Percentiles rank a stretch among this genome's conserved stretches.
phyloP scores from a whole-genome alignment of 805 yeast genomes.

The Wickerhamiella dianesei region DNA sequence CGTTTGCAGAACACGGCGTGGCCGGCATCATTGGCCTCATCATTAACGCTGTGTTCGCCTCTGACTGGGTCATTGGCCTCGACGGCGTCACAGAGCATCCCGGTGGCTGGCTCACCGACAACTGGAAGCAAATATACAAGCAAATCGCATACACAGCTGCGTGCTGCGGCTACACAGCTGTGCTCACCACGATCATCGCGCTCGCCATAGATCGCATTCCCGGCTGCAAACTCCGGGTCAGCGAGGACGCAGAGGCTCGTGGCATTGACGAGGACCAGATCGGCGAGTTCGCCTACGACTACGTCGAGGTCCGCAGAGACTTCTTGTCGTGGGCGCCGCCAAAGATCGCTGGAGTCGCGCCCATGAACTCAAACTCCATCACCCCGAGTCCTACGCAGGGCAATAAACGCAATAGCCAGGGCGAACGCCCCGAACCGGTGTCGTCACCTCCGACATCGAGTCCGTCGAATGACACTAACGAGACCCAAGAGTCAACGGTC shows the following conservation, averaged over 20 bases:
- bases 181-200: slow-evolving; percentile 66
- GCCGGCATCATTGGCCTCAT: slow-evolving; percentile 84
- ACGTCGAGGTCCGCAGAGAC: slow-evolving; percentile 91
- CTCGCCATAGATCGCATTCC: slow-evolving; percentile 65
- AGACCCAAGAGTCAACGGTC: background rate
- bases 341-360: background rate
- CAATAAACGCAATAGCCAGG: background rate
- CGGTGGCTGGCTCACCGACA: slow-evolving; percentile 89
- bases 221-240: slow-evolving; percentile 63
- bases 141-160: slow-evolving; percentile 78
- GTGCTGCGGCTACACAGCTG: slow-evolving; percentile 57
- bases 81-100: slow-evolving; percentile 72
- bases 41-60: slow-evolving; percentile 82
- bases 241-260: slow-evolving; percentile 69
- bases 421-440: background rate
- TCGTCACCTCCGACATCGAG: background rate
- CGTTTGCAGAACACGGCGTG: slow-evolving; percentile 95
- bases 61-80: slow-evolving; percentile 76
- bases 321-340: slow-evolving; percentile 33
- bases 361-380: background rate
- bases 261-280: slow-evolving; percentile 96
- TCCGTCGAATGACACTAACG: background rate
- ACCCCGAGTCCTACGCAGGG: background rate
- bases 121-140: slow-evolving; percentile 81
- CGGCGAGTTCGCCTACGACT: slow-evolving; percentile 98